Evolutionary conservation across 352 stramenopile genomes (phyloP).

Genomic region (Globisporangium megalacanthum): DNA sequence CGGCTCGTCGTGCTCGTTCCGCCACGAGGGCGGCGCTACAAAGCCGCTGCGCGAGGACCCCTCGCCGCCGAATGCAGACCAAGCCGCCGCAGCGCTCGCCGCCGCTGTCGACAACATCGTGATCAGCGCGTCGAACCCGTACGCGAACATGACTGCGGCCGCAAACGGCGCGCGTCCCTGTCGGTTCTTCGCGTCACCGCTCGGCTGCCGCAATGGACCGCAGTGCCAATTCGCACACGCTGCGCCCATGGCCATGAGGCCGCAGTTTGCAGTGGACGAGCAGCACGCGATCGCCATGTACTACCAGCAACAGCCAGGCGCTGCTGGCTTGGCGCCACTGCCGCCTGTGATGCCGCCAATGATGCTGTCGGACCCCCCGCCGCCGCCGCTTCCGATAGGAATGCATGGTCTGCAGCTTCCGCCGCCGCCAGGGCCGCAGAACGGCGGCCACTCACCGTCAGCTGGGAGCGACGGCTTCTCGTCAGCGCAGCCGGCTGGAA

Average conservation of each 20-base stretch:
- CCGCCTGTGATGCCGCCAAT: conserved; percentile 21
- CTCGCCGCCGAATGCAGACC: background rate
- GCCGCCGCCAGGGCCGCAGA: background rate
- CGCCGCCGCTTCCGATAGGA: background rate
- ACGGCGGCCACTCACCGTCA: conserved; percentile 16
- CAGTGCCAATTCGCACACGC: conserved; percentile 55
- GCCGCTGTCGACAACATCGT: background rate
- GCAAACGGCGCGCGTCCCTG: conserved; percentile 25
- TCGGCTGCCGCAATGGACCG: conserved; percentile 60
- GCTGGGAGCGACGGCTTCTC: conserved; percentile 6
- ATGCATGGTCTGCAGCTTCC: conserved; percentile 10
- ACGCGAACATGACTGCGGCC: conserved; percentile 16
- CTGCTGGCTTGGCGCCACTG: conserved; percentile 8
- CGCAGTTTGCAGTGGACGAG: conserved; percentile 16
- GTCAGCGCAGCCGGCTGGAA: background rate
- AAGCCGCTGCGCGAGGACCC: conserved; percentile 7
- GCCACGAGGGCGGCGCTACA: conserved; percentile 27
- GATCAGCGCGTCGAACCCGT: conserved; percentile 26
- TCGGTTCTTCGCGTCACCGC: conserved; percentile 46
- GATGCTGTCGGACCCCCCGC: conserved; percentile 18
- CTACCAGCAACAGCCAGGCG: conserved; percentile 8
- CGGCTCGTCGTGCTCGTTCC: conserved; percentile 57
- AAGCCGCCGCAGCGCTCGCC: conserved; percentile 1
- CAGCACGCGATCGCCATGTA: conserved; percentile 15
- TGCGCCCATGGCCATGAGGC: conserved; percentile 6